These are phyloP conservation scores for Moringa oleifera DNA, from an alignment of 345 rosid species.

Conservation along the genomic window DNA sequence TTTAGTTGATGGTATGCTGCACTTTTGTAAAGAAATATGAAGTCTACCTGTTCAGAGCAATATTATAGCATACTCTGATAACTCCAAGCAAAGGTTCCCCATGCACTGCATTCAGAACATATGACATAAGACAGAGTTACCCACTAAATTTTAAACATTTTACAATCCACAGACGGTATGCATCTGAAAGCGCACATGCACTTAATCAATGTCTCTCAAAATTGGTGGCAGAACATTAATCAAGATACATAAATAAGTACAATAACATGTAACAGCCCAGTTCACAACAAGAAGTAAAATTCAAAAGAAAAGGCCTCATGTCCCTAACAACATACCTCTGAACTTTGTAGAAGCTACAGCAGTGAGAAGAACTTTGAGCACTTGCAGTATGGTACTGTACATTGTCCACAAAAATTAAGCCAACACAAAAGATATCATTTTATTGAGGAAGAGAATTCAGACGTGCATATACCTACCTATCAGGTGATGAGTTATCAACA, in stretches of 20 bases:
- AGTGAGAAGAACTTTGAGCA: slow-evolving; percentile 92
- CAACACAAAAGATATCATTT: slow-evolving; percentile 17
- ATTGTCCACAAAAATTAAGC: slow-evolving; percentile 23
- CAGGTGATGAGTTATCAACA: slow-evolving; percentile 90
- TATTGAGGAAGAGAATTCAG: slow-evolving; percentile 8
- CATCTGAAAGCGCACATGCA: neutral
- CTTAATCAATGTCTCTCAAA: neutral
- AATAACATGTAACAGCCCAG: neutral
- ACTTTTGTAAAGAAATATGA: slow-evolving; percentile 8
- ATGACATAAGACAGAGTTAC: neutral
- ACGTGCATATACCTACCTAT: slow-evolving; percentile 50
- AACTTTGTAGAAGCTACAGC: slow-evolving; percentile 94
- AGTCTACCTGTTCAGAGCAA: slow-evolving; percentile 88
- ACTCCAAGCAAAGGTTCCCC: slow-evolving; percentile 97
- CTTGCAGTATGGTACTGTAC: slow-evolving; percentile 90
- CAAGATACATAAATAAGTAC: slow-evolving; percentile 4
- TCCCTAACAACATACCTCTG: slow-evolving; percentile 53
- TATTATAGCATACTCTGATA: slow-evolving; percentile 91
- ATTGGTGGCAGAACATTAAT: neutral
- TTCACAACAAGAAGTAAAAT: slow-evolving; percentile 8
- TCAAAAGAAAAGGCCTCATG: slow-evolving; percentile 16
- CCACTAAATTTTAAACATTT: too few relatives aligned
- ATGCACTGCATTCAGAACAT: slow-evolving; percentile 57
- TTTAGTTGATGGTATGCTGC: slow-evolving; percentile 1
- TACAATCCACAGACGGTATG: too few relatives aligned